These are phyloP conservation scores for Umbelopsis sp. DNA, from an alignment of 192 early-diverging fungal genomes.

Conservation along the genomic window DNA sequence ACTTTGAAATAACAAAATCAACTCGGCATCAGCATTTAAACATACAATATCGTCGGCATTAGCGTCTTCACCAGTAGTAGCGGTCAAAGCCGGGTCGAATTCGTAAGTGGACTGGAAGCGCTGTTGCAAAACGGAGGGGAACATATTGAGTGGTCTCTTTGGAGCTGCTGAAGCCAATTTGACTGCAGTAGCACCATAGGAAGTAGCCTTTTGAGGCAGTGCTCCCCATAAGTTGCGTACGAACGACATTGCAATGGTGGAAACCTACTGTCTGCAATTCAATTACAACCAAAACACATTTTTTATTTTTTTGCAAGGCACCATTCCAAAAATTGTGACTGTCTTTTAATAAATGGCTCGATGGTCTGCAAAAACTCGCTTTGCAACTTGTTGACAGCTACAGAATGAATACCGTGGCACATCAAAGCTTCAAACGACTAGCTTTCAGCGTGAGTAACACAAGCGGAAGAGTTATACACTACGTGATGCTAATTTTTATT, in stretches of 20 bases:
- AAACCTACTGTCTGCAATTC: not conserved
- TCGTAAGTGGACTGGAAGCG: conserved; percentile 34
- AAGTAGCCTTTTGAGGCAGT: conserved; percentile 26
- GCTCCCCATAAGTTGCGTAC: conserved; percentile 36
- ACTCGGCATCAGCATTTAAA: not conserved
- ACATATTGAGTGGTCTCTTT: conserved; percentile 28
- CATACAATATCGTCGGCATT: conserved; percentile 33
- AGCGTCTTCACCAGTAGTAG: conserved; percentile 16
- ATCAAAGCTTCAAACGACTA: not conserved
- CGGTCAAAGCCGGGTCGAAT: conserved; percentile 17
- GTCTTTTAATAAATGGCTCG: not conserved
- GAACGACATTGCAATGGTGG: conserved; percentile 31
- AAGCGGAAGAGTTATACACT: no score
- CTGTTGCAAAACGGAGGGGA: conserved; percentile 24
- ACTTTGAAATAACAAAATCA: not conserved
- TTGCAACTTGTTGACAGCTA: conserved; percentile 2
- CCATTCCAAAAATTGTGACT: conserved; percentile 9
- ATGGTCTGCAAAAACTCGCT: not conserved
- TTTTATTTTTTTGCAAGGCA: conserved; percentile 10
- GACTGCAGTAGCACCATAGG: not conserved
- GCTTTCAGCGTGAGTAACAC: not conserved
- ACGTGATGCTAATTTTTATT: not conserved
- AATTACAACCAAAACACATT: conserved; percentile 1
- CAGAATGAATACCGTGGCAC: not conserved
- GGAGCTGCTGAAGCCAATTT: conserved; percentile 15